A percentile compares a stretch with the other conserved stretches of the same genome.
Conservation (phyloP, 257 asterid genomes). For the Osmanthus fragrans region DNA sequence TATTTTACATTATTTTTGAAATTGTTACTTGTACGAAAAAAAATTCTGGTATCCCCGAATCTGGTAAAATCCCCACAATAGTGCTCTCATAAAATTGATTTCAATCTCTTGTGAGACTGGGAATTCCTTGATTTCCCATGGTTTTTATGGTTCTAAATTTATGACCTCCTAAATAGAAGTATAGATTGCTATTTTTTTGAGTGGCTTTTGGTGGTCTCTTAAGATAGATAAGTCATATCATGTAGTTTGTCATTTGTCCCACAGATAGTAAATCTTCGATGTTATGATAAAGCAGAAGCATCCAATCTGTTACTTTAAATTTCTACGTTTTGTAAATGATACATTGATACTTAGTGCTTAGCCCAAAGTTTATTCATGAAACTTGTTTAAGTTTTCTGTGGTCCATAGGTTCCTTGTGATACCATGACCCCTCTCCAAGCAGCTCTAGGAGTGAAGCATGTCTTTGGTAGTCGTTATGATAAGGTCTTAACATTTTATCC, state of each 20-base stretch:
- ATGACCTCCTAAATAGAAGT: background rate
- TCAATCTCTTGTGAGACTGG: background rate
- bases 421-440: conserved; percentile 82
- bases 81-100: background rate
- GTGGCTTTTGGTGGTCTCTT: too few relatives aligned
- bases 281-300: conserved; percentile 85
- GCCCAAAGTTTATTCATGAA: background rate
- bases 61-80: background rate
- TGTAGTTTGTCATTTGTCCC: background rate
- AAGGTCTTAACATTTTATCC: too few relatives aligned
- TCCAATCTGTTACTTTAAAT: conserved; percentile 52
- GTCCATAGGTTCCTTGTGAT: conserved; percentile 53
- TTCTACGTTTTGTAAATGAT: conserved; percentile 8
- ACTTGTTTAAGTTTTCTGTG: conserved; percentile 4
- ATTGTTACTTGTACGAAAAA: too few relatives aligned
- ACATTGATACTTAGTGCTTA: background rate
- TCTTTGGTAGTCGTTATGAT: background rate
- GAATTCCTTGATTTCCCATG: background rate
- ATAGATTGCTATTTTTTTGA: background rate
- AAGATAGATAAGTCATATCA: too few relatives aligned
- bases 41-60: too few relatives aligned
- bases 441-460: conserved; percentile 63
- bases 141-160: background rate
- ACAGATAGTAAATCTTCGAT: conserved; percentile 80
- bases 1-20: too few relatives aligned